Percentiles rank a stretch among this genome's conserved stretches.
These are phyloP conservation scores for Leccinum cinnamomeum DNA, from an alignment of 1,284 basidiomycete species.

Conservation along the genomic window DNA sequence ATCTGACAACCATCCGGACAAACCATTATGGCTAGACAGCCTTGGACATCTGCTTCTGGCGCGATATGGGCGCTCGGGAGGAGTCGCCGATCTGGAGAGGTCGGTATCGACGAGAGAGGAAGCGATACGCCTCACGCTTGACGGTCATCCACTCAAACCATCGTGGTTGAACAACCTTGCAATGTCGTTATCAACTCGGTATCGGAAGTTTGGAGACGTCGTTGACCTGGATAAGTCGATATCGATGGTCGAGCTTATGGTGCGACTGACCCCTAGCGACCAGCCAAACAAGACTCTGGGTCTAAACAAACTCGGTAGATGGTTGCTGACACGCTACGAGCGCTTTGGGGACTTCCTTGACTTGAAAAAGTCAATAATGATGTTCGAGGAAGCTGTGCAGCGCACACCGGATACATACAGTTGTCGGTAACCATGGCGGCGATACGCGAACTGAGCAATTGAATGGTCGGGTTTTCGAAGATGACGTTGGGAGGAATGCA, in stretches of 20 bases:
- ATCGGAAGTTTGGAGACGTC: background rate
- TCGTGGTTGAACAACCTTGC: background rate
- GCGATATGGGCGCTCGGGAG: background rate
- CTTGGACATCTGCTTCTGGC: background rate
- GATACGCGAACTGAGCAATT: slow-evolving; percentile 11
- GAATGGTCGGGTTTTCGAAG: slow-evolving; percentile 23
- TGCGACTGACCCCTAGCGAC: background rate
- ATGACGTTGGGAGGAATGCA: slow-evolving; percentile 19
- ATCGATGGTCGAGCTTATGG: background rate
- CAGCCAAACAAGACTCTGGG: background rate
- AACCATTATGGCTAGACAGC: background rate
- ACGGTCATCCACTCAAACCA: background rate
- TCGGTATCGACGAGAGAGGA: background rate
- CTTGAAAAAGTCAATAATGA: background rate
- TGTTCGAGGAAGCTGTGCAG: background rate
- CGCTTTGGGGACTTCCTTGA: background rate
- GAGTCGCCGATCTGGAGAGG: background rate
- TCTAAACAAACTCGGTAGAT: background rate
- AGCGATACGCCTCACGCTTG: background rate
- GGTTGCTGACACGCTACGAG: background rate
- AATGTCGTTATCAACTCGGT: background rate
- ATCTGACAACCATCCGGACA: background rate
- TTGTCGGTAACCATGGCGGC: slow-evolving; percentile 3
- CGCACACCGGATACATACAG: background rate
- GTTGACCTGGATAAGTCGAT: background rate